Percentiles rank a stretch among this genome's conserved stretches.
These are phyloP conservation scores for Sarocladiaceae sp. DNA, from an alignment of 2,329 filamentous ascomycete species.

Conservation along the genomic window DNA sequence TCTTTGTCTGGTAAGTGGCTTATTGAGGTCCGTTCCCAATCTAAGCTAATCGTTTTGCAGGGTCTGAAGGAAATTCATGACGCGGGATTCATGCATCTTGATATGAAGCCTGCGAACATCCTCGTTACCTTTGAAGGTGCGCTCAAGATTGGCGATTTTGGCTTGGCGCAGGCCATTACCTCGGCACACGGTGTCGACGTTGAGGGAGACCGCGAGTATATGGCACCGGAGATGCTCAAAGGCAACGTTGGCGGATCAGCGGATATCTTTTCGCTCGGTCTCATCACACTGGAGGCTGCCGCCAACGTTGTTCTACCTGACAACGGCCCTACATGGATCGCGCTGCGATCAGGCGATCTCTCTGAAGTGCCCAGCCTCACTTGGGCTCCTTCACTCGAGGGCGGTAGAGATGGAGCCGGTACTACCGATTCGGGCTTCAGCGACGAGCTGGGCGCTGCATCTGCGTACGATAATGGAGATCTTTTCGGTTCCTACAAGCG, in stretches of 20 bases:
- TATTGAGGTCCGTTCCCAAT: not conserved
- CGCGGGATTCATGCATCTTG: constrained; percentile 76
- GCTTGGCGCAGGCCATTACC: constrained; percentile 73
- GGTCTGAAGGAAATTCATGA: constrained; percentile 88
- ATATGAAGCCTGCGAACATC: constrained; percentile 80
- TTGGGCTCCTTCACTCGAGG: constrained; percentile 64
- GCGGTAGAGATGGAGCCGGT: constrained; percentile 66
- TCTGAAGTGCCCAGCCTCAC: constrained; percentile 84
- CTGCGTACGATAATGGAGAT: constrained; percentile 26
- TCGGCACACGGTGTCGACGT: constrained; percentile 71
- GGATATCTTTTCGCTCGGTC: constrained; percentile 87
- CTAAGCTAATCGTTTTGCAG: constrained; percentile 34
- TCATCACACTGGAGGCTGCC: constrained; percentile 91
- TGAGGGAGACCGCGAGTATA: constrained; percentile 94
- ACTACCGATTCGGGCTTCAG: constrained; percentile 32
- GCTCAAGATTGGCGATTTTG: constrained; percentile 82
- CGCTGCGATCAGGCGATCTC: constrained; percentile 81
- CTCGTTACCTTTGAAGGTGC: constrained; percentile 75
- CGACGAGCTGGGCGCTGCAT: constrained; percentile 25
- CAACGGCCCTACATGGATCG: constrained; percentile 87
- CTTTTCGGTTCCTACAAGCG: constrained; percentile 41
- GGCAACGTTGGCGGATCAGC: constrained; percentile 85
- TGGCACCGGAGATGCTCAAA: constrained; percentile 84
- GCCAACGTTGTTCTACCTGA: constrained; percentile 91
- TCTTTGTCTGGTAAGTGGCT: constrained; percentile 65